These are phyloP conservation scores for Cryptococcus sp. DNA, from an alignment of 1,284 basidiomycete genomes.

Conservation along the genomic window DNA sequence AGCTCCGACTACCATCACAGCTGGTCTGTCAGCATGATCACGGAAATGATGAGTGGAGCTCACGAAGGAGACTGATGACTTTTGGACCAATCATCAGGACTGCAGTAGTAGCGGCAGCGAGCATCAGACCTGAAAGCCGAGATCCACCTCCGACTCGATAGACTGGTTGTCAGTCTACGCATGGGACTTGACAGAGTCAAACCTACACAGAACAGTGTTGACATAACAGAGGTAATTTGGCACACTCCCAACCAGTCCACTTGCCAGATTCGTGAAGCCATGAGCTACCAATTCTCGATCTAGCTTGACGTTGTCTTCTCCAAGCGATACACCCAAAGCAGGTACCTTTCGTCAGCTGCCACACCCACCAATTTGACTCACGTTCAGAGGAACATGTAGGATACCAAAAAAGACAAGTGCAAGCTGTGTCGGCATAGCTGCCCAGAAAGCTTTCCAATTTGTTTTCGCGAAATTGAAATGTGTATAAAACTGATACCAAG, in stretches of 20 bases:
- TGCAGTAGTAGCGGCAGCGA: conserved; percentile 68
- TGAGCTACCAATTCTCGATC: conserved; percentile 90
- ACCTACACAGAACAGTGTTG: conserved; percentile 73
- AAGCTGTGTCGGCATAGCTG: conserved; percentile 60
- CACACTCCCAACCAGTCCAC: conserved; percentile 73
- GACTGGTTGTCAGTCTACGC: conserved; percentile 50
- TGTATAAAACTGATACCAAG: conserved; percentile 79
- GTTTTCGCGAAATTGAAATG: conserved; percentile 65
- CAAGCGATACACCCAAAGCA: conserved; percentile 87
- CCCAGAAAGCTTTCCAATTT: conserved; percentile 63
- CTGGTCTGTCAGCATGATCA: conserved; percentile 46
- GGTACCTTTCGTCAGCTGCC: conserved; percentile 54
- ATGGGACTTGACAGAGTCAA: background rate
- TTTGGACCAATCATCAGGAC: conserved; percentile 69
- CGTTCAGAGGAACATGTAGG: conserved; percentile 87
- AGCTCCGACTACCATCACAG: conserved; percentile 82
- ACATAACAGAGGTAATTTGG: conserved; percentile 61
- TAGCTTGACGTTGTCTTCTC: conserved; percentile 83
- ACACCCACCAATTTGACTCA: conserved; percentile 11
- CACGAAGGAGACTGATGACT: conserved; percentile 81
- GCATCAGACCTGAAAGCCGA: conserved; percentile 76
- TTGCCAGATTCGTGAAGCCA: conserved; percentile 82
- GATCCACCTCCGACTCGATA: conserved; percentile 91
- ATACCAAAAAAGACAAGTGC: conserved; percentile 55
- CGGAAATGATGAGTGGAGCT: conserved; percentile 38